phyloP scores from a whole-genome alignment of 345 rosid species.

The Bretschneidera sinensis region DNA sequence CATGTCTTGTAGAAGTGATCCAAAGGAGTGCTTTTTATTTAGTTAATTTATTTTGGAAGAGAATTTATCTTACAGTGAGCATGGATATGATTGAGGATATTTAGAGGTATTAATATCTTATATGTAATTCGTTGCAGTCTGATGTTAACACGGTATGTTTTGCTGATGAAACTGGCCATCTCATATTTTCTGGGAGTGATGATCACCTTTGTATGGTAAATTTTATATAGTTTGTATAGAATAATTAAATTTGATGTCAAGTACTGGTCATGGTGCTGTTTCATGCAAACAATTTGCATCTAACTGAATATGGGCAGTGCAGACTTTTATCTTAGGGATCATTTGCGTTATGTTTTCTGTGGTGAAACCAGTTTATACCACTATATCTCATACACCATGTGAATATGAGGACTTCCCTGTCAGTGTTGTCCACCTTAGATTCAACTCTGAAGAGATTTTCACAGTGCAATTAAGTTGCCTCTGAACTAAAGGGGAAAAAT shows the following conservation, averaged over 20 bases:
- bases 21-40: background rate
- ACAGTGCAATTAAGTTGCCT: background rate
- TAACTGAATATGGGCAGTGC: too few species aligned
- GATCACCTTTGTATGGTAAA: slow-evolving; percentile 59
- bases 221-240: background rate
- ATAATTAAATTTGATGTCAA: too few species aligned
- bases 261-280: background rate
- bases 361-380: background rate
- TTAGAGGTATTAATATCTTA: slow-evolving; percentile 6
- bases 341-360: too few species aligned
- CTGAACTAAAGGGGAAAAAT: background rate
- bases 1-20: background rate
- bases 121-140: slow-evolving; percentile 31
- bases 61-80: background rate
- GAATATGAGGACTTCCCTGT: too few species aligned
- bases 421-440: background rate
- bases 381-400: too few species aligned
- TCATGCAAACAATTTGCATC: background rate
- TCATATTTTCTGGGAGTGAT: slow-evolving; percentile 66
- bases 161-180: slow-evolving; percentile 65
- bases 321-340: background rate
- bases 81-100: slow-evolving; percentile 6
- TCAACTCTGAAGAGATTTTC: background rate
- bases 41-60: background rate
- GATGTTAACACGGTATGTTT: slow-evolving; percentile 76